Evolutionary conservation across 371 early-diverging fungal genomes (phyloP).

Genomic region (Mucor velutinosus): DNA sequence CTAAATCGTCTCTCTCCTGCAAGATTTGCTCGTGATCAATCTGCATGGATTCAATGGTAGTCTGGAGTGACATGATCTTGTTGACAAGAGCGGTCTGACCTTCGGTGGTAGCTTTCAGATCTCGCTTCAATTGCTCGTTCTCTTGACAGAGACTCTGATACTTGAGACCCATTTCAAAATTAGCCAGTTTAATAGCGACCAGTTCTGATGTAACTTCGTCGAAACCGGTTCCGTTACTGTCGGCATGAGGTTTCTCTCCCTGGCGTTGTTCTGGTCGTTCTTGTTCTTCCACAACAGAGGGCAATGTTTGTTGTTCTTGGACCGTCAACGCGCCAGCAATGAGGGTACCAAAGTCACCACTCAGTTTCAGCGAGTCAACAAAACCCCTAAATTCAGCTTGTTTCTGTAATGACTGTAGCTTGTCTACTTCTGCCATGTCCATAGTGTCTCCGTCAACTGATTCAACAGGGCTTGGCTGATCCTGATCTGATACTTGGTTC

Average conservation of each 20-base stretch:
- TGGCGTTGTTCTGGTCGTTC: background rate
- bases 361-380: slow-evolving; percentile 35
- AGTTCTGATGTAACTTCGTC: slow-evolving; percentile 37
- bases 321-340: slow-evolving; percentile 41
- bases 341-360: slow-evolving; percentile 46
- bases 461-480: slow-evolving; percentile 22
- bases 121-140: slow-evolving; percentile 31
- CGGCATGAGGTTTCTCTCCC: background rate
- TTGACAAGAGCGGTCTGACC: slow-evolving; percentile 28
- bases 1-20: slow-evolving; percentile 27
- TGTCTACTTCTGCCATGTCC: slow-evolving; percentile 5
- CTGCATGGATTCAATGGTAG: slow-evolving; percentile 22
- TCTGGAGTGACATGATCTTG: slow-evolving; percentile 36
- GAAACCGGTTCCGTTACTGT: background rate
- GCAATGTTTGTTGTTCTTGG: slow-evolving; percentile 1
- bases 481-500: slow-evolving; percentile 1
- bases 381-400: slow-evolving; percentile 35
- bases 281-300: slow-evolving; percentile 6
- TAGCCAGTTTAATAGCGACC: slow-evolving; percentile 35
- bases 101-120: slow-evolving; percentile 26
- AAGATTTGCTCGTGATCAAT: slow-evolving; percentile 37
- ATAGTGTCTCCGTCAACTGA: slow-evolving; percentile 15
- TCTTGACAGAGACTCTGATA: slow-evolving; percentile 45
- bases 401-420: slow-evolving; percentile 28
- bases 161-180: slow-evolving; percentile 47